Base-by-base conservation (phyloP, 495 filamentous ascomycete genomes). In the Jackrogersella multiformis region DNA sequence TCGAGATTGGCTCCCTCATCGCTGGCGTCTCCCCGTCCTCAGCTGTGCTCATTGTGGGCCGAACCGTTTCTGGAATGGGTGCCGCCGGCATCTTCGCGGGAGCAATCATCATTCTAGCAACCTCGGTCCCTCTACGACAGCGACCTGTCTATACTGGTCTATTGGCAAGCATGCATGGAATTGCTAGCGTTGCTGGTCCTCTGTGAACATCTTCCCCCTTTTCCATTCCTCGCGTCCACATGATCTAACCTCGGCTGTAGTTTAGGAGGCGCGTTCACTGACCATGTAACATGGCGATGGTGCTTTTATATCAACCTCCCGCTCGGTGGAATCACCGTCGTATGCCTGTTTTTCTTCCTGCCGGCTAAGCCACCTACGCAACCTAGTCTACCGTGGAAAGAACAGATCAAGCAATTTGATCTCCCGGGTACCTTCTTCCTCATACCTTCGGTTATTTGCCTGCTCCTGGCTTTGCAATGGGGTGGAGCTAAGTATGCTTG, bases 381-480 rank as follows among this genome's bases (percentile, higher is more conserved):
- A 16, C 63, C 79, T 13, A 39, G 60, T 6, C 15, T 63, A 23
- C 75, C 68, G 3, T 42, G 61, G 32, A 84, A 83, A 51, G 77
- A 82, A 35, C 73, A 73, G 39, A 61, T 77, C 24, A 55, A 71
- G 42, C 73, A 77, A 34, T 61, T 79, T 30, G 71, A 74, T 16
- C 58, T 71, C n/a, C 57, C 75, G 2, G 67, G 78, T 21, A 61
- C 72, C 0, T 70, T 66, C 6, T 38, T 88, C 18, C 82, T 85
- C 20, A 75, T 79, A 44, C 73, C 78, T 6, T 68, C 79, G 2
- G 69, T 79, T 34, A 76, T 82, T 10, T 89, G 85, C 64, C 76
- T 94, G 1, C 73, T 96, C 12, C 80, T 97, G 0, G 93, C 93
- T 0, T 80, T 97, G 16, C 92, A 95, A 73, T 97, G 93, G 93